Percentiles rank a stretch among this genome's conserved stretches.
phyloP scores from a whole-genome alignment of 345 rosid genomes.

The Salix udensis region DNA sequence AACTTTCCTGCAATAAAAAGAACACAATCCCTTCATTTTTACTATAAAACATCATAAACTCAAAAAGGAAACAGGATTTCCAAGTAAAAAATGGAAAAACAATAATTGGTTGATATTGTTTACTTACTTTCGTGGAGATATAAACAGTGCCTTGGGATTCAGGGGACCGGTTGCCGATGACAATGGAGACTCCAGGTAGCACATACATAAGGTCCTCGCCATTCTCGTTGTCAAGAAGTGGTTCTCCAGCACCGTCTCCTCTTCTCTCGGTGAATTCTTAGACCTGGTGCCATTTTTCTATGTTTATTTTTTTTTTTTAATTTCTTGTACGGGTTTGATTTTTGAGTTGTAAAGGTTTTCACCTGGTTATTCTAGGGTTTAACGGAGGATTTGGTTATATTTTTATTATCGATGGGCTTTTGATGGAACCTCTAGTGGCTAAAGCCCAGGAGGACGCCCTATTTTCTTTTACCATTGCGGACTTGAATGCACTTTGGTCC shows the following conservation, averaged over 20 bases:
- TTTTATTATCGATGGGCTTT: background rate
- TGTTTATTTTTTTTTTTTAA: background rate
- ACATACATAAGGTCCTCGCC: constrained; percentile 82
- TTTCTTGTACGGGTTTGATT: background rate
- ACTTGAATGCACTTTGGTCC: too few relatives aligned
- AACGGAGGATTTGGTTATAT: background rate
- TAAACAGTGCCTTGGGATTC: constrained; percentile 86
- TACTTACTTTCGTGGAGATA: constrained; percentile 61
- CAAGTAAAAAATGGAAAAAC: background rate
- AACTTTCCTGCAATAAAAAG: constrained; percentile 50
- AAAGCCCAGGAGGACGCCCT: background rate
- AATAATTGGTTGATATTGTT: background rate
- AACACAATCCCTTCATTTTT: background rate
- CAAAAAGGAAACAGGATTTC: background rate
- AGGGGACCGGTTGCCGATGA: constrained; percentile 50
- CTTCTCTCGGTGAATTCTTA: constrained; percentile 53
- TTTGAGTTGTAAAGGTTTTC: background rate
- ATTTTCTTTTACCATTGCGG: too few relatives aligned
- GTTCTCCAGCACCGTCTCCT: constrained; percentile 57
- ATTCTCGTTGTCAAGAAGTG: constrained; percentile 49
- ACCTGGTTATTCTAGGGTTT: background rate
- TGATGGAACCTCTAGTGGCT: background rate
- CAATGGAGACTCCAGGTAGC: constrained; percentile 71
- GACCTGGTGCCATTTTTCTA: constrained; percentile 58
- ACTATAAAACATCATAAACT: background rate